Evolutionary conservation across 768 basidiomycete species (phyloP), one percentile per base, ranked within the genome.

Genomic region (Epithele typhae): DNA sequence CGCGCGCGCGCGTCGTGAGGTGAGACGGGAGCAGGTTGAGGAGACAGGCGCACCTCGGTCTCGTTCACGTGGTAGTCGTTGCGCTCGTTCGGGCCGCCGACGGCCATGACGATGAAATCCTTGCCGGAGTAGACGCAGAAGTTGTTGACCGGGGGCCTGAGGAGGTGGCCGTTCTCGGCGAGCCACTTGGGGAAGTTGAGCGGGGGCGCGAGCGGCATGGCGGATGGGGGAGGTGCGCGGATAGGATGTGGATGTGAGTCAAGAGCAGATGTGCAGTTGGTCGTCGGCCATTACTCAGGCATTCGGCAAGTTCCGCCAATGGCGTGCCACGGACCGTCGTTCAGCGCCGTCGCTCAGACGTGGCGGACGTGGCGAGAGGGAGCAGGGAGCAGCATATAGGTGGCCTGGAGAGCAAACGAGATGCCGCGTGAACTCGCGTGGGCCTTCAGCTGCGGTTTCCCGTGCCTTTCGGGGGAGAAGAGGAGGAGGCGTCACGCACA

Each of bases 41-140:
- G n/a, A n/a, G n/a, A n/a, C n/a, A 14, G 5, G 50, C 71, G 37
- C 39, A 85, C 87, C 76, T 96, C 92, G 1, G 94, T 97, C 68
- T 96, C 83, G 63, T 97, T 98, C 35, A 96, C 69, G 65, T 98
- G 95, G 60, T 92, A 97, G 66, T 96, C 94, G 43, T 87, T 87
- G 32, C 95, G 73, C 62, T 91, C 83, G 62, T 99, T 99, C 0
- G 95, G 95, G 0, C 95, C 96, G 8, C 96, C 94, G 19, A 98
- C 82, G 5, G 78, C 90, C 95, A 99, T 98, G n/a, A 95, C 83
- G 35, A 89, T 78, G 59, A 87, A 95, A 63, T 98, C 93, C 22
- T 74, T 73, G 30, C 90, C 91, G 42, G 79, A 75, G 64, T 87
- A 91, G 46, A 92, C 61, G 61, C 89, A 90, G 52, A 80, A 93